Evolutionary conservation across 306 rosid species (phyloP).

Genomic region (Fagus crenata): DNA sequence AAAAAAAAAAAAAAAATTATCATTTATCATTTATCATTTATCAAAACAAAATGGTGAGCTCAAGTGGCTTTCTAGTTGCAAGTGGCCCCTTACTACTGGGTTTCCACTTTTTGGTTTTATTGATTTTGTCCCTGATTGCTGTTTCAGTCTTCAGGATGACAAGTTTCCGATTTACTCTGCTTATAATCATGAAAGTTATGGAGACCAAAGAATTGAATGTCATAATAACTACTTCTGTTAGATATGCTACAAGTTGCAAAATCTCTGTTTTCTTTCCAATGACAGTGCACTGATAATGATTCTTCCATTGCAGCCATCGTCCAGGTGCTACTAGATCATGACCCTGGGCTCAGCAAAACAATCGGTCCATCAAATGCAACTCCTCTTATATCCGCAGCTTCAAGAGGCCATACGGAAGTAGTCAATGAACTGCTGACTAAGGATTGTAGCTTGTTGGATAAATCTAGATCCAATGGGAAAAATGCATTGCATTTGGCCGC

Average conservation of each 20-base stretch:
- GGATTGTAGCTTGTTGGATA: constrained; percentile 76
- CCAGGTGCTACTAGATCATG: constrained; percentile 75
- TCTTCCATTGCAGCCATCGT: constrained; percentile 67
- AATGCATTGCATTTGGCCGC: constrained; percentile 93
- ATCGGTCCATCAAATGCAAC: constrained; percentile 80
- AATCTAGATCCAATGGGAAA: constrained; percentile 77
- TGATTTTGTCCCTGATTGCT: not conserved
- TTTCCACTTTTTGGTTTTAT: not conserved
- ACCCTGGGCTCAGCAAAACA: constrained; percentile 75
- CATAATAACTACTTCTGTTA: not conserved
- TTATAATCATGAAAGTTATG: not conserved
- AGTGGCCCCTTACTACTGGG: not conserved
- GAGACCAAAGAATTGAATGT: not conserved
- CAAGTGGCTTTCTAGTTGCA: not conserved
- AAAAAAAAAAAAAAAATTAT: too few species aligned
- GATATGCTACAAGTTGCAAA: not conserved
- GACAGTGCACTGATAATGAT: constrained; percentile 10
- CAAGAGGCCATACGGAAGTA: constrained; percentile 77
- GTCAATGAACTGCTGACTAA: constrained; percentile 82
- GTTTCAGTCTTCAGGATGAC: not conserved
- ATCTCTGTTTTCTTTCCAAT: not conserved
- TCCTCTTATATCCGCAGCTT: constrained; percentile 90
- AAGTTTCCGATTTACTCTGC: not conserved
- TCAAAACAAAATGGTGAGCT: not conserved
- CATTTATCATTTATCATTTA: not conserved